Evolutionary conservation across 2,329 filamentous ascomycete species (phyloP), one percentile per base, ranked within the genome.

Genomic region (Fusarium nodosum): DNA sequence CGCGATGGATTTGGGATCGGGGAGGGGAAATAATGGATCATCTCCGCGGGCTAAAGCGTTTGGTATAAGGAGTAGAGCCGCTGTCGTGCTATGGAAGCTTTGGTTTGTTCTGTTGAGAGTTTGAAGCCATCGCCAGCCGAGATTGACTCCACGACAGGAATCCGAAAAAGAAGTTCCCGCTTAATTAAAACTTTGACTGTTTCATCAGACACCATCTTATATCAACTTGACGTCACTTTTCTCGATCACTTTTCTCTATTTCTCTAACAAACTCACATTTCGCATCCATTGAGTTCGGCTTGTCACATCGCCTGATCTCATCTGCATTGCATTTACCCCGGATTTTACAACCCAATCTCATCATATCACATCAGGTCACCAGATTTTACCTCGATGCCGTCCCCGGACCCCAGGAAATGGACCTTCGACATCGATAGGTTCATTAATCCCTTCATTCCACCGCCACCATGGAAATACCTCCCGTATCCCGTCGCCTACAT

Each of bases 381-480:
- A 7, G 16, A 31, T 18, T 30, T 11, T 60, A 52, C 18, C 36
- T n/a, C 41, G 18, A 71, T 74, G 61, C 56, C 70, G 44, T 55
- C 67, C 18, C 57, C 64, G 33, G 31, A 71, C 18, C 72, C 70
- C 1, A 71, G 41, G 22, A 66, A 66, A 34, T 85, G 83, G 81
- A 84, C 90, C 74, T 88, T 97, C 79, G 88, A 96, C 79, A 87
- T 97, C 68, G 94, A 97, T 82, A 81, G 80, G n/a, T 88, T 90
- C 76, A 77, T 97, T 52, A 93, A 95, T 77, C 91, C 85, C 4
- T 83, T 88, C 64, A 76, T 97, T 26, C 91, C 91, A 11, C 82
- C 86, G 16, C 90, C 91, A 41, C 87, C 86, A 71, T 86, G 93
- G 77, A 81, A 85, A 30, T 80, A 82, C 45, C 75, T 97, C 2